Evolutionary conservation across 2,329 filamentous ascomycete genomes (phyloP), one percentile per base, ranked within the genome.

Genomic region (Ilyonectria sp.): DNA sequence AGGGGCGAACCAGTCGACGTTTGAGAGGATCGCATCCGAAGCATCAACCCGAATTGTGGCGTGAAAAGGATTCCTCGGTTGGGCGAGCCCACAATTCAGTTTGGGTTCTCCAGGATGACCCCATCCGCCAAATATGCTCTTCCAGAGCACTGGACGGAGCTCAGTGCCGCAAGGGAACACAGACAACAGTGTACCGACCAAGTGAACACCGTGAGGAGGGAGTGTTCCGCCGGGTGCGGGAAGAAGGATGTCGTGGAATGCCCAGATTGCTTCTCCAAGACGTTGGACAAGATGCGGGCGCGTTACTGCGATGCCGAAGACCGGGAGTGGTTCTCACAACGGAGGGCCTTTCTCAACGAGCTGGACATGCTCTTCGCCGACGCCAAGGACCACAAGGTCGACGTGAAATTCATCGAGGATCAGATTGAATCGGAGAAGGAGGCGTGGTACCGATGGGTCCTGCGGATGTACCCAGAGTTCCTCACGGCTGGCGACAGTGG

Each of bases 271-370:
- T 87, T 85, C 77, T 76, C 77, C 21, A 81, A 84, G 60, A 76
- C 87, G 5, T 73, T 89, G 47, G 82, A 86, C 37, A 80, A 81
- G 37, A 80, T 89, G 74, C 78, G 80, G 21, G 69, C 71, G 46
- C 73, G 81, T 13, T 83, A 81, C 60, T 76, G 73, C 55, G 78
- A 79, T n/a, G 76, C 76, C 29, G 66, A 75, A 47, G 79, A 77
- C 19, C 76, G 72, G 21, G 85, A 87, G 74, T 90, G 88, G 88
- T 89, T 89, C 75, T 80, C 84, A 2, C 81, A 82, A 52, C 80
- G 86, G 35, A 80, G 79, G 33, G 79, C 79, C 8, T 88, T 90
- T 65, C 78, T 88, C 23, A 79, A 82, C 59, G 85, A 86, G 61
- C 80, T 90, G 11, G 85, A 86, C 67, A 76, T 77, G 52, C 74